A percentile compares a stretch with the other conserved stretches of the same genome.
These are phyloP conservation scores for Boletus reticuloceps DNA, from an alignment of 768 basidiomycete species.

Conservation along the genomic window DNA sequence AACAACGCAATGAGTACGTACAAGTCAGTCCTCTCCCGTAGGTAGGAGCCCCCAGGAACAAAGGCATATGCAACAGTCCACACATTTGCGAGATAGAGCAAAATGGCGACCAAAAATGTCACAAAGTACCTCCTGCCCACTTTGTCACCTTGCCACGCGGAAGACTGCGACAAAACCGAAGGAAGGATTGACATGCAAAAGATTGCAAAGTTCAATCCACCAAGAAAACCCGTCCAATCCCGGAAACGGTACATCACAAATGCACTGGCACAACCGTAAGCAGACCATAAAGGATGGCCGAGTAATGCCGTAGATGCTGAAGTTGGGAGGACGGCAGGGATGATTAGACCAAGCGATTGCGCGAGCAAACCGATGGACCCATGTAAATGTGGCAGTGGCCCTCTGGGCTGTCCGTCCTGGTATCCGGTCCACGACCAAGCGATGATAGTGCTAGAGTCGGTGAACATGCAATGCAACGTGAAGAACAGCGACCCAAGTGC, in stretches of 20 bases:
- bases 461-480: slow-evolving; percentile 66
- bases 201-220: slow-evolving; percentile 59
- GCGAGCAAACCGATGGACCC: slow-evolving; percentile 65
- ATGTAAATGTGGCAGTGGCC: slow-evolving; percentile 72
- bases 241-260: slow-evolving; percentile 56
- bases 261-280: slow-evolving; percentile 49
- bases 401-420: slow-evolving; percentile 52
- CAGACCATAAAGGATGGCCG: slow-evolving; percentile 51
- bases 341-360: slow-evolving; percentile 54
- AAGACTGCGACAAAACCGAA: slow-evolving; percentile 46
- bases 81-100: slow-evolving; percentile 66
- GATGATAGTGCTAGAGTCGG: slow-evolving; percentile 75
- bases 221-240: slow-evolving; percentile 69
- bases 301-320: slow-evolving; percentile 27
- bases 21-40: slow-evolving; percentile 78
- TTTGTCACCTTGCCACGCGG: slow-evolving; percentile 33
- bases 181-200: slow-evolving; percentile 70
- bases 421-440: slow-evolving; percentile 94
- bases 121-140: slow-evolving; percentile 51
- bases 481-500: slow-evolving; percentile 70
- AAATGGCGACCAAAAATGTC: slow-evolving; percentile 57
- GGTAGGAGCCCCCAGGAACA: slow-evolving; percentile 72
- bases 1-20: slow-evolving; percentile 35
- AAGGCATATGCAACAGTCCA: slow-evolving; percentile 92
- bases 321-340: slow-evolving; percentile 35